phyloP scores from a whole-genome alignment of 176 grass and related monocot genomes.

The Juncus inflexus region DNA sequence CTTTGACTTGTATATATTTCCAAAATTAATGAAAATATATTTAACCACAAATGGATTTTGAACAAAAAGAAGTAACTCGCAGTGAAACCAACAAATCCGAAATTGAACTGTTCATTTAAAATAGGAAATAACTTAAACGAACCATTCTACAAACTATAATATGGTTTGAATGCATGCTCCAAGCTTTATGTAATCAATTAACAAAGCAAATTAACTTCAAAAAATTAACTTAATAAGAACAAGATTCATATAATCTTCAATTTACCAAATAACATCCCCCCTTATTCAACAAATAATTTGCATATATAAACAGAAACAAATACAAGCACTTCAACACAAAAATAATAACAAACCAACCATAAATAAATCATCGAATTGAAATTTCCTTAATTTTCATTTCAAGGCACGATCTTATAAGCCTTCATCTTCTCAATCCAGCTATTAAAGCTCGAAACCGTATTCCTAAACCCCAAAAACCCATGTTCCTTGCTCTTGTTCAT shows the following conservation, averaged over 20 bases:
- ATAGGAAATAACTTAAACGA: too few relatives aligned
- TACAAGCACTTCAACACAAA: slow-evolving; percentile 12
- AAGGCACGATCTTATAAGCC: slow-evolving; percentile 73
- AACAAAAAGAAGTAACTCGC: too few relatives aligned
- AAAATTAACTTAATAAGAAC: not conserved
- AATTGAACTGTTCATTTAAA: too few relatives aligned
- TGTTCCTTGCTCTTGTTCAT: slow-evolving; percentile 99
- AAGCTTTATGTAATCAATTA: not conserved
- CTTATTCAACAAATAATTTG: too few relatives aligned
- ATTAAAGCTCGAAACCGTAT: slow-evolving; percentile 56
- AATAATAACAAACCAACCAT: slow-evolving; percentile 18
- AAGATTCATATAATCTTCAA: not conserved
- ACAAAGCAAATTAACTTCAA: not conserved
- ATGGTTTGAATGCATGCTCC: too few relatives aligned
- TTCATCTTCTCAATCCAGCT: slow-evolving; percentile 79
- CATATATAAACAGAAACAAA: not conserved
- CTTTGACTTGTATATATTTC: too few relatives aligned
- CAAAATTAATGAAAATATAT: too few relatives aligned
- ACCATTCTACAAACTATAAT: too few relatives aligned
- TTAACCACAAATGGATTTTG: too few relatives aligned
- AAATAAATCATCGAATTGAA: not conserved
- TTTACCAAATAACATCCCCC: not conserved
- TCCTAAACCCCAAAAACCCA: slow-evolving; percentile 80
- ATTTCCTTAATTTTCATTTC: slow-evolving; percentile 3
- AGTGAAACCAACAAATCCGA: too few relatives aligned